phyloP scores from a whole-genome alignment of 148 eudicot genomes.

The Fallopia convolvulus region DNA sequence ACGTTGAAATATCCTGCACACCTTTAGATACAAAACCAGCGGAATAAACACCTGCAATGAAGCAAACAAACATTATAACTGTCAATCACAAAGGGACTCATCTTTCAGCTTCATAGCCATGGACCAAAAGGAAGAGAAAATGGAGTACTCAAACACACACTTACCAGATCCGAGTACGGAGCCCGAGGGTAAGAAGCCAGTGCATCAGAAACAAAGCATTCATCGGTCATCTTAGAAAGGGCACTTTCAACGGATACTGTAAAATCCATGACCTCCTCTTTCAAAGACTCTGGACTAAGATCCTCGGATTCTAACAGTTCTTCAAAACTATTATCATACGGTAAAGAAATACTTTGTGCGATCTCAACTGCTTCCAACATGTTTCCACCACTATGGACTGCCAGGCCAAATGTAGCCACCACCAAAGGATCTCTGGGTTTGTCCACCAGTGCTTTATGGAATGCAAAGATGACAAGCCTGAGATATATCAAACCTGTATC shows the following conservation, averaged over 20 bases:
- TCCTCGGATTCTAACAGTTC: constrained; percentile 42
- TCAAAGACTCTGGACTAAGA: constrained; percentile 21
- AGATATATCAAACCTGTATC: neutral
- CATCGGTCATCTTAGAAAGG: constrained; percentile 57
- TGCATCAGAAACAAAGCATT: constrained; percentile 51
- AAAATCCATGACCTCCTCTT: constrained; percentile 43
- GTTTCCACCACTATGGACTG: constrained; percentile 81
- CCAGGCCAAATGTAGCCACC: constrained; percentile 67
- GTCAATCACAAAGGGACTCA: too few relatives aligned
- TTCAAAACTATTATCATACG: constrained; percentile 35
- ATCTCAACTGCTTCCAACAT: constrained; percentile 56
- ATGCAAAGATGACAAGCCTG: constrained; percentile 79
- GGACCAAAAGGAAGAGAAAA: neutral
- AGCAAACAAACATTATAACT: neutral
- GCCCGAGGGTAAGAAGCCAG: constrained; percentile 65
- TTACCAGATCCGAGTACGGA: constrained; percentile 74
- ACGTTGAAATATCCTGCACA: constrained; percentile 50
- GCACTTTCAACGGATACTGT: constrained; percentile 40
- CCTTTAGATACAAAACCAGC: constrained; percentile 40
- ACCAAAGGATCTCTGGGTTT: constrained; percentile 64
- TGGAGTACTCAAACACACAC: neutral
- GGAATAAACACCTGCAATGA: constrained; percentile 64
- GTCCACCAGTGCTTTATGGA: constrained; percentile 60
- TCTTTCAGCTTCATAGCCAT: neutral
- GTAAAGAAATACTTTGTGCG: constrained; percentile 36